Conservation (phyloP, 345 rosid species). For the Litchi chinensis region DNA sequence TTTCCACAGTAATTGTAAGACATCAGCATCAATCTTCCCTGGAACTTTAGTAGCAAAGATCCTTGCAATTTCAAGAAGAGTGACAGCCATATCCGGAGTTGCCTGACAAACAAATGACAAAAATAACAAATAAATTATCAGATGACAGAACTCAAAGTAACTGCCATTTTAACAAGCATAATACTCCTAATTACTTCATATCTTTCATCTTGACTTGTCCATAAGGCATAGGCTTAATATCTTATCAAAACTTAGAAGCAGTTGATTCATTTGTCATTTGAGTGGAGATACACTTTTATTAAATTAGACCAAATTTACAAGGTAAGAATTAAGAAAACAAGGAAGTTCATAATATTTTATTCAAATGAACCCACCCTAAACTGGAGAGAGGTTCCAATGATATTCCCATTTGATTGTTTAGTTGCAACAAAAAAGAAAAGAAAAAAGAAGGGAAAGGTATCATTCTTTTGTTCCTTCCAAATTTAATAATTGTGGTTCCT, state of each 20-base stretch:
- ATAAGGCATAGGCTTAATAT: neutral
- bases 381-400: neutral
- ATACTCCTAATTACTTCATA: neutral
- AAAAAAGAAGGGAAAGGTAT: neutral
- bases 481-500: neutral
- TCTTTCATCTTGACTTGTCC: neutral
- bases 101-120: conserved; percentile 57
- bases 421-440: neutral
- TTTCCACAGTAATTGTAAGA: conserved; percentile 94
- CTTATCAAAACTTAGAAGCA: neutral
- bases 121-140: conserved; percentile 10
- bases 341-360: neutral
- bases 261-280: neutral
- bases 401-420: neutral
- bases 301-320: neutral
- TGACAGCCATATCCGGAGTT: conserved; percentile 99
- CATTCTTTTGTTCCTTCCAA: neutral
- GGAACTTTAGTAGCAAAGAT: conserved; percentile 99
- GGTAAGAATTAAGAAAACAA: conserved; percentile 14
- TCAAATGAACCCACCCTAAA: neutral
- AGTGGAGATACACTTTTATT: neutral
- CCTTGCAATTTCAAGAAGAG: conserved; percentile 98
- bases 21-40: conserved; percentile 99
- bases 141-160: neutral
- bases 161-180: neutral